Percentiles rank a stretch among this genome's conserved stretches.
Conservation (phyloP, 2,329 filamentous ascomycete genomes). For the Claviceps digitariae region DNA sequence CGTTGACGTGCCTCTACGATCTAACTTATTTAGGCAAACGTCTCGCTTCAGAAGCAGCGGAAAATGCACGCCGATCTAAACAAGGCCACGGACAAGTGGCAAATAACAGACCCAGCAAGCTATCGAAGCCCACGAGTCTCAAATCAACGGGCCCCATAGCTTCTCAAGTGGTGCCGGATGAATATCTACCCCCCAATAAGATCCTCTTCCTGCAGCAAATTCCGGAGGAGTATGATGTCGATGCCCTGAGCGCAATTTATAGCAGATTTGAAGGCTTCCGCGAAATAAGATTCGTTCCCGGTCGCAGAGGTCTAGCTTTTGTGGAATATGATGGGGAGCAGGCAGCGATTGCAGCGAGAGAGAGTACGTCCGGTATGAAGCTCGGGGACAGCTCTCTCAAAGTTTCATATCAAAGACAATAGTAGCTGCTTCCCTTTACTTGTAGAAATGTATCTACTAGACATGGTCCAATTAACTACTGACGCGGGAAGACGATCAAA, state of each 20-base stretch:
- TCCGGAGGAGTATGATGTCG: conserved; percentile 73
- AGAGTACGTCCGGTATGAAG: conserved; percentile 75
- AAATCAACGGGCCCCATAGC: conserved; percentile 59
- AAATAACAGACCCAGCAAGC: conserved; percentile 50
- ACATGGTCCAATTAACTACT: background rate
- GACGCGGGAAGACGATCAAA: background rate
- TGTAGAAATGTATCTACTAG: background rate
- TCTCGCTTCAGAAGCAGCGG: conserved; percentile 68
- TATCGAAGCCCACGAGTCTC: conserved; percentile 46
- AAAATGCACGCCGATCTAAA: conserved; percentile 66
- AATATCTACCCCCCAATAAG: conserved; percentile 95
- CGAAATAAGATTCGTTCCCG: conserved; percentile 81
- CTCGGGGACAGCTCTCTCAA: conserved; percentile 71
- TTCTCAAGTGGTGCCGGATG: conserved; percentile 76
- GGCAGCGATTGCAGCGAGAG: conserved; percentile 85
- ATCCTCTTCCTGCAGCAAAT: conserved; percentile 89
- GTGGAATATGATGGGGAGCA: conserved; percentile 89
- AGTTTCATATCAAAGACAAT: conserved; percentile 93
- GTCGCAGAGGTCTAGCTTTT: conserved; percentile 80
- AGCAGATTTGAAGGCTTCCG: conserved; percentile 85
- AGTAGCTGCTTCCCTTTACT: conserved; percentile 26
- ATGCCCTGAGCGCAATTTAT: conserved; percentile 69
- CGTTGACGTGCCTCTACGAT: background rate
- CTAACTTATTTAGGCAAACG: conserved; percentile 42
- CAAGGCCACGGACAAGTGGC: conserved; percentile 35